Evolutionary conservation across 352 stramenopile genomes (phyloP).

Genomic region (Globisporangium paroecandrum): DNA sequence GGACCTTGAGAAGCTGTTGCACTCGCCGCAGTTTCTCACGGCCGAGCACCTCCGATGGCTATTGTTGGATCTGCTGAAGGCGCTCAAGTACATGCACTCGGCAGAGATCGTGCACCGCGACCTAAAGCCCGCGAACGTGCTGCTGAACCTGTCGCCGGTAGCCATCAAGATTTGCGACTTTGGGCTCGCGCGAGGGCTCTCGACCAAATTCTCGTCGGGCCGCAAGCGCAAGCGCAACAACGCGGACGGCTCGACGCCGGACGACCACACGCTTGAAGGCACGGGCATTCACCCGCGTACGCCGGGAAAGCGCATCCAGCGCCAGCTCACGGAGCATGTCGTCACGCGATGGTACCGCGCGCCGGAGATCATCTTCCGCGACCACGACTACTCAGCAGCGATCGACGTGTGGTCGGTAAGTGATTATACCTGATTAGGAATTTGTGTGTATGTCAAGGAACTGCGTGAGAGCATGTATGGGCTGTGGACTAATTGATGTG

Average conservation of each 20-base stretch:
- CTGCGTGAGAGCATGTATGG: neutral
- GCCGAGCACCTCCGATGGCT: slow-evolving; percentile 83
- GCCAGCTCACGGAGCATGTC: slow-evolving; percentile 93
- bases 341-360: slow-evolving; percentile 95
- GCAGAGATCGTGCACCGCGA: slow-evolving; percentile 88
- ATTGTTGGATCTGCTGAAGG: slow-evolving; percentile 82
- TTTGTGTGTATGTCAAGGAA: neutral
- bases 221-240: slow-evolving; percentile 46
- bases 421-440: slow-evolving; percentile 11
- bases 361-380: slow-evolving; percentile 92
- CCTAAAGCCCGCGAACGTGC: slow-evolving; percentile 85
- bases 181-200: slow-evolving; percentile 69
- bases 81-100: slow-evolving; percentile 89
- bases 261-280: slow-evolving; percentile 60
- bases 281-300: slow-evolving; percentile 69
- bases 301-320: slow-evolving; percentile 75
- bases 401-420: slow-evolving; percentile 89
- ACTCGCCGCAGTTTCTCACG: slow-evolving; percentile 83
- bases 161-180: slow-evolving; percentile 89
- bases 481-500: neutral
- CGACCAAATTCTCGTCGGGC: slow-evolving; percentile 46
- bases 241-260: slow-evolving; percentile 37
- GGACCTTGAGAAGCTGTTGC: slow-evolving; percentile 81
- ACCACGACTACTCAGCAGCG: slow-evolving; percentile 84
- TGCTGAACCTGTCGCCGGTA: slow-evolving; percentile 83